Evolutionary conservation across 371 early-diverging fungal species (phyloP), one percentile per base, ranked within the genome.

Genomic region (Mortierella sp.): DNA sequence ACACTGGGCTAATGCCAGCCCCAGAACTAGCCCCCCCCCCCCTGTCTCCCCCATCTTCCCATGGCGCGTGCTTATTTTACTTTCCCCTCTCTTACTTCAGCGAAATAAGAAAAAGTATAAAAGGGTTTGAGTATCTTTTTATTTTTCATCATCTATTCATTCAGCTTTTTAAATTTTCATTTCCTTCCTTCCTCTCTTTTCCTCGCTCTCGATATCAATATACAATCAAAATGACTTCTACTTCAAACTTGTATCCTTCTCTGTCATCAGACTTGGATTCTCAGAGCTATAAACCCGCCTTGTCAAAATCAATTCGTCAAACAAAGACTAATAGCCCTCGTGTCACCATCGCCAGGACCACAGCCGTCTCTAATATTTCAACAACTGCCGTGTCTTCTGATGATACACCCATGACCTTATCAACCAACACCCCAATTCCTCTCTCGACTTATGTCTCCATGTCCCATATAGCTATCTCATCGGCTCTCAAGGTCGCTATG

Each of bases 401-500:
- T 6, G 58, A 26, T 0, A 28, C 72, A 23, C 32, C 54, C n/a
- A 61, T 64, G 62, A 32, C 72, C 7, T 67, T 78, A 8, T 64
- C 64, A 0, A n/a, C 53, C 29, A 63, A 54, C 31, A 54, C 47
- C 23, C 70, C 79, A 2, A 70, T 79, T 64, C 79, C 79, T 3
- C 40, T 79, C 3, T 70, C 70, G 28, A 57, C 70, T 28, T 79
- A 79, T 40, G 64, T 79, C 43, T 64, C 79, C 0, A 31, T 73
- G 22, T 79, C 79, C 0, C 79, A 79, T 13, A 43, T 73, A 0
- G 79, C 74, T 26, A 66, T 79, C 51, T 73, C 79, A 0, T 79
- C 79, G 2, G 79, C 68, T 0, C 70, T 79, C 47, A 73, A 79
- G 68, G 79, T 73, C 9, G 79, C 79, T 23, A 79, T 73, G 79